phyloP scores from a whole-genome alignment of 305 asterid genomes.

The Fraxinus latifolia region DNA sequence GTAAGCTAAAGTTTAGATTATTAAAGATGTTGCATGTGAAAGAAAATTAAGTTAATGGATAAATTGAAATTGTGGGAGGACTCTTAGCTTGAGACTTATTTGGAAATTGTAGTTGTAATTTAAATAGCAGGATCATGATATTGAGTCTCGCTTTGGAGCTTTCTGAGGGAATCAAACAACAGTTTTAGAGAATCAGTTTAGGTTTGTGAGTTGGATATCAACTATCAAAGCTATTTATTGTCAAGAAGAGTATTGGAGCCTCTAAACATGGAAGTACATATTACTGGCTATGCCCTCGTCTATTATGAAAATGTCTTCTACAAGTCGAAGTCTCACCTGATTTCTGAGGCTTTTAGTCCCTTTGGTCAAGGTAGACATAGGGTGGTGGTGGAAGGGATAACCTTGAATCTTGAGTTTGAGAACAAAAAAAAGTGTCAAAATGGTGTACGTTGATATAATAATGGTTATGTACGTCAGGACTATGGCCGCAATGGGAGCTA shows the following conservation, averaged over 20 bases:
- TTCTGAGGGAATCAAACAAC: not conserved
- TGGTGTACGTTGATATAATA: not conserved
- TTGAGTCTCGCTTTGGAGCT: not conserved
- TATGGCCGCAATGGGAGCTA: not conserved
- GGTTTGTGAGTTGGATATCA: conserved; percentile 6
- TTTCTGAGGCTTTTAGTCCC: not conserved
- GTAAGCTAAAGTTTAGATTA: not conserved
- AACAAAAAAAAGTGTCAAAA: not conserved
- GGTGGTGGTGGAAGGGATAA: not conserved
- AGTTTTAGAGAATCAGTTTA: not conserved
- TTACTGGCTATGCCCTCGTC: not conserved
- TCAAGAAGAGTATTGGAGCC: not conserved
- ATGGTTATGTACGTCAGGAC: not conserved
- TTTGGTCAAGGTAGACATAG: not conserved
- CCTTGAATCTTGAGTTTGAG: not conserved
- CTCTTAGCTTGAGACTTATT: not conserved
- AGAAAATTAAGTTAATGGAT: not conserved
- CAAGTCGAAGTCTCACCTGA: not conserved
- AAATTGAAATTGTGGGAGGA: not conserved
- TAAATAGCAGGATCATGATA: not conserved
- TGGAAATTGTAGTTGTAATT: not conserved
- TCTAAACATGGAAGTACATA: not conserved
- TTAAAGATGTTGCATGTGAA: not conserved
- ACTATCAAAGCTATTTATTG: not conserved
- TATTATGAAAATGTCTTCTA: not conserved